phyloP scores from a whole-genome alignment of 768 basidiomycete genomes.

The Pisolithus tinctorius region DNA sequence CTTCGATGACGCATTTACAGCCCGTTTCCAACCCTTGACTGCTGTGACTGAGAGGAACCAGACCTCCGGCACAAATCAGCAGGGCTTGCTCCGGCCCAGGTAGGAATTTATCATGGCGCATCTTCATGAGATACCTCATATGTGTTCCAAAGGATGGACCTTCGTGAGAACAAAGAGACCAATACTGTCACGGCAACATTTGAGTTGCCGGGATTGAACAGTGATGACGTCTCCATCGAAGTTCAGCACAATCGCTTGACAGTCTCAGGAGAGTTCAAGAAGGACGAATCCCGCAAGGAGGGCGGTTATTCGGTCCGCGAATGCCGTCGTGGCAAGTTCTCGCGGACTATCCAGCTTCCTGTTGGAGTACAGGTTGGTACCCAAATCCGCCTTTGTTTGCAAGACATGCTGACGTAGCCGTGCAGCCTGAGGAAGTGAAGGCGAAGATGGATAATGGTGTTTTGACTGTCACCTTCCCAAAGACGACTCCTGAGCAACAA shows the following conservation, averaged over 20 bases:
- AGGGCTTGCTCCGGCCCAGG: constrained; percentile 24
- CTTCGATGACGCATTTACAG: constrained; percentile 31
- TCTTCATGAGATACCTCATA: too few relatives aligned
- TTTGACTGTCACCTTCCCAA: constrained; percentile 48
- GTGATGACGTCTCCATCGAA: constrained; percentile 47
- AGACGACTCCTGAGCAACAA: constrained; percentile 32
- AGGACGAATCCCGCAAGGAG: constrained; percentile 28
- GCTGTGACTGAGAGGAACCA: constrained; percentile 2
- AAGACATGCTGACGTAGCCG: not conserved
- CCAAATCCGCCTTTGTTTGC: not conserved
- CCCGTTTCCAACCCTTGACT: constrained; percentile 17
- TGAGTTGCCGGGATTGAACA: constrained; percentile 50
- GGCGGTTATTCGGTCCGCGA: constrained; percentile 34
- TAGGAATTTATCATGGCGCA: constrained; percentile 4
- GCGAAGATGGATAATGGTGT: constrained; percentile 48
- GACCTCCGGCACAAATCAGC: constrained; percentile 3
- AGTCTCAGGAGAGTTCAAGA: constrained; percentile 43
- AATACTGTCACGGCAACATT: constrained; percentile 50
- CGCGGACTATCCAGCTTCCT: constrained; percentile 42
- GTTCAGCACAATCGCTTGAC: constrained; percentile 42
- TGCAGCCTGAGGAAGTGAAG: constrained; percentile 27
- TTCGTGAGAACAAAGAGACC: constrained; percentile 41
- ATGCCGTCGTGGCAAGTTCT: constrained; percentile 42
- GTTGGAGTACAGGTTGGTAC: constrained; percentile 39
- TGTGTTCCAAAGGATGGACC: constrained; percentile 39